Base-by-base conservation (phyloP, 2,329 filamentous ascomycete genomes). In the Pyricularia sp. region DNA sequence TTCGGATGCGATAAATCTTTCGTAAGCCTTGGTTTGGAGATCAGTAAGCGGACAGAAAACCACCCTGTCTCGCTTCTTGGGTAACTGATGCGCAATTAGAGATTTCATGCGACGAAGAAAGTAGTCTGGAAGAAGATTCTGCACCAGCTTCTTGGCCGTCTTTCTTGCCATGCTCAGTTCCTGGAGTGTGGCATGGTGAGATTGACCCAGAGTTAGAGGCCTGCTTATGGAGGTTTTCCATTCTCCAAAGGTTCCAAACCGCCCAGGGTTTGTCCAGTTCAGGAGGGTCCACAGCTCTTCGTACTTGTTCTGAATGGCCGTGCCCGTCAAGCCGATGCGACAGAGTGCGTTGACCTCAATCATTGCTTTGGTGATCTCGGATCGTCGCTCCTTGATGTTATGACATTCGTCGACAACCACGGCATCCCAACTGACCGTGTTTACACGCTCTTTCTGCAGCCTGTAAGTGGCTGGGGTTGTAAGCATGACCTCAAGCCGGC, bases 291-390 rank as follows among this genome's bases (percentile, higher is more conserved):
- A 99, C 0, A 99, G 82, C 74, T 99, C 94, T 72, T 97, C 91
- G 73, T 99, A 99, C 69, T 91, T 94, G 75, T 99, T 99, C 73
- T 99, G 94, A 60, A 99, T 97, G 0, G 93, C 93, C 0, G 94
- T 99, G 1, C 94, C 94, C 0, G 93, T 97, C 9, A 99, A 80
- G 0, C 94, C 94, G 67, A 99, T 93, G 40, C 94, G 85, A 72
- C 94, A 97, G 2, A 97, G 82, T 0, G 93, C 87, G 70, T 99
- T 99, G 69, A 97, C 81, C 67, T 93, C 85, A 70, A 91, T 90
- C 88, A 99, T 93, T 0, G 92, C 88, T 71, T 89, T 85, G 0
- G 93, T 94, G 8, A 88, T 89, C 67, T 88, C 89, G 0, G 93
- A 88, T 59, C 78, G 82, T 62, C 84, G 82, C 69, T 93, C 91